Percentiles rank a stretch among this genome's conserved stretches.
Evolutionary conservation across 306 rosid genomes (phyloP).

Genomic region (Malus sylvestris): DNA sequence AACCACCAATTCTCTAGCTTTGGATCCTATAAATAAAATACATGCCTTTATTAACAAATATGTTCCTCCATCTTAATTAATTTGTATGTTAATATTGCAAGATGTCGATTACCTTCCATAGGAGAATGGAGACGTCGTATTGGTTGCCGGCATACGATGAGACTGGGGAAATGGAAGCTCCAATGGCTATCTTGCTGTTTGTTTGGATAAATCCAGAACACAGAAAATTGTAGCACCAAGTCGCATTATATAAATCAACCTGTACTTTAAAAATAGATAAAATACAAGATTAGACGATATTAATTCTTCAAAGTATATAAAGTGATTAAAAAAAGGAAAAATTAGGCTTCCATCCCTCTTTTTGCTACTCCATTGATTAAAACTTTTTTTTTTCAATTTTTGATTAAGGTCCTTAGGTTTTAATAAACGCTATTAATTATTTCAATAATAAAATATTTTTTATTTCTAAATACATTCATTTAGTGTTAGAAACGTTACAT

Average conservation of each 20-base stretch:
- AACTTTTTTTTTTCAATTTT: too few species aligned
- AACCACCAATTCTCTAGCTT: slow-evolving; percentile 94
- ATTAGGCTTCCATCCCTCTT: too few species aligned
- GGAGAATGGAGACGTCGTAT: slow-evolving; percentile 72
- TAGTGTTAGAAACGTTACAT: too few species aligned
- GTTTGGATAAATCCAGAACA: slow-evolving; percentile 91
- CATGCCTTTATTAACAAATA: not conserved
- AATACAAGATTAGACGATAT: not conserved
- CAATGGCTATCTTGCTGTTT: slow-evolving; percentile 70
- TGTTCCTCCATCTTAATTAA: not conserved
- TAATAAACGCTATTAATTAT: too few species aligned
- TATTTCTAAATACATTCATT: too few species aligned
- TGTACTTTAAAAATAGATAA: slow-evolving; percentile 27
- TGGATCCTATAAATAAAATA: slow-evolving; percentile 54
- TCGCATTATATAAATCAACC: slow-evolving; percentile 83
- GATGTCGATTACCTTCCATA: slow-evolving; percentile 65
- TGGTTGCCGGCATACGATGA: slow-evolving; percentile 56
- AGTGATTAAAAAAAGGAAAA: too few species aligned
- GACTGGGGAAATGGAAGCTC: slow-evolving; percentile 91
- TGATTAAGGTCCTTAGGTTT: too few species aligned
- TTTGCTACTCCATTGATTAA: too few species aligned
- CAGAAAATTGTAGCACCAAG: slow-evolving; percentile 90
- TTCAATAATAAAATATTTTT: too few species aligned
- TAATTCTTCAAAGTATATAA: too few species aligned
- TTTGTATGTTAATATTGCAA: not conserved